A percentile compares a stretch with the other conserved stretches of the same genome.
These are phyloP conservation scores for Trypanosoma lewisi DNA, from an alignment of 208 protist species.

Conservation along the genomic window DNA sequence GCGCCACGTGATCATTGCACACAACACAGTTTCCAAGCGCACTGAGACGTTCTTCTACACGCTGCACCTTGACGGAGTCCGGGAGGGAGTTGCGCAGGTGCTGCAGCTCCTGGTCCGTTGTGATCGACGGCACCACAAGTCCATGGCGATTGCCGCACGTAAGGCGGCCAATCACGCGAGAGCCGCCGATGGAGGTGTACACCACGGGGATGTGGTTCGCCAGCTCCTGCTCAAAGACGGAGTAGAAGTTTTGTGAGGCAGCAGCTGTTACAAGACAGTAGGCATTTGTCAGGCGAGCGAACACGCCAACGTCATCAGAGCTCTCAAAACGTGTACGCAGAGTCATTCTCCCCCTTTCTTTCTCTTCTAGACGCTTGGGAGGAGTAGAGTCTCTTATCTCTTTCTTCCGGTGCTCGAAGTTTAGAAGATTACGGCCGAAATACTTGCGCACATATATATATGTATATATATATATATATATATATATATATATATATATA, in stretches of 20 bases:
- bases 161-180: constrained; percentile 97
- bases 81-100: constrained; percentile 99
- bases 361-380: background rate
- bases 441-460: too few species aligned
- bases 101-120: constrained; percentile 99
- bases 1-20: constrained; percentile 99
- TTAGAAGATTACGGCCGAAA: background rate
- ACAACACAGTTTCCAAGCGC: constrained; percentile 99
- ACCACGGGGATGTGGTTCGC: constrained; percentile 98
- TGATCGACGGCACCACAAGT: constrained; percentile 97
- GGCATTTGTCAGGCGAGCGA: constrained; percentile 98
- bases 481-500: too few species aligned
- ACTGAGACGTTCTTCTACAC: constrained; percentile 98
- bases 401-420: background rate
- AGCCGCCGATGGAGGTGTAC: constrained; percentile 96
- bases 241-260: constrained; percentile 98
- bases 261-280: constrained; percentile 98
- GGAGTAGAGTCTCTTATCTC: background rate
- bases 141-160: constrained; percentile 97
- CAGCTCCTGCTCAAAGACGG: constrained; percentile 98
- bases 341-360: constrained; percentile 52
- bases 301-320: constrained; percentile 99
- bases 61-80: constrained; percentile 95
- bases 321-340: constrained; percentile 98
- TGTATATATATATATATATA: too few species aligned